phyloP scores from a whole-genome alignment of 176 grass and related monocot species.

The Avena atlantica region DNA sequence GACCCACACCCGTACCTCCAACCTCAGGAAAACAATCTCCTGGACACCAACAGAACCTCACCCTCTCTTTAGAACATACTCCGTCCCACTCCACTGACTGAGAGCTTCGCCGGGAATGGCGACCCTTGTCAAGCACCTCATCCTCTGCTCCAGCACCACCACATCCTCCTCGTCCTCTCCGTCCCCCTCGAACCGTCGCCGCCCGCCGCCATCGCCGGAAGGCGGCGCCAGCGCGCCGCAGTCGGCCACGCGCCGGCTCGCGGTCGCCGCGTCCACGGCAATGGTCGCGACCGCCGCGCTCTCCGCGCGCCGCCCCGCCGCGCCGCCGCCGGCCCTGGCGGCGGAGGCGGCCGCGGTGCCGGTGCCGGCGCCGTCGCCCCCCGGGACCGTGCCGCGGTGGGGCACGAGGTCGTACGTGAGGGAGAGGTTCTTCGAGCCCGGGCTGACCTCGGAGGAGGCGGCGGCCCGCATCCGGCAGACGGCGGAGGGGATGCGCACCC shows the following conservation, averaged over 20 bases:
- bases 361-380: neutral
- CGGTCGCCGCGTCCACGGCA: constrained; percentile 47
- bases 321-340: constrained; percentile 48
- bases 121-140: constrained; percentile 77
- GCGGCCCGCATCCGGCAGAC: constrained; percentile 88
- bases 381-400: constrained; percentile 64
- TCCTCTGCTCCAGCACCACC: constrained; percentile 61
- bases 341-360: constrained; percentile 47
- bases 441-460: constrained; percentile 71
- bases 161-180: constrained; percentile 24
- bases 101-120: constrained; percentile 54
- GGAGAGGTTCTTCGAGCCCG: constrained; percentile 83
- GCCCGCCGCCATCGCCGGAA: neutral
- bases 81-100: neutral
- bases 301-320: constrained; percentile 36
- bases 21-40: constrained; percentile 55
- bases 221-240: neutral
- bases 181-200: neutral
- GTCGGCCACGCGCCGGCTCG: constrained; percentile 43
- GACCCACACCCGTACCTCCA: constrained; percentile 1
- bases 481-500: constrained; percentile 76
- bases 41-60: neutral
- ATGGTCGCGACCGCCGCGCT: constrained; percentile 50
- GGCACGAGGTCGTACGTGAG: constrained; percentile 76
- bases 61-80: neutral